Evolutionary conservation across 2,329 filamentous ascomycete genomes (phyloP).

Genomic region (Ascocoryne sarcoides): DNA sequence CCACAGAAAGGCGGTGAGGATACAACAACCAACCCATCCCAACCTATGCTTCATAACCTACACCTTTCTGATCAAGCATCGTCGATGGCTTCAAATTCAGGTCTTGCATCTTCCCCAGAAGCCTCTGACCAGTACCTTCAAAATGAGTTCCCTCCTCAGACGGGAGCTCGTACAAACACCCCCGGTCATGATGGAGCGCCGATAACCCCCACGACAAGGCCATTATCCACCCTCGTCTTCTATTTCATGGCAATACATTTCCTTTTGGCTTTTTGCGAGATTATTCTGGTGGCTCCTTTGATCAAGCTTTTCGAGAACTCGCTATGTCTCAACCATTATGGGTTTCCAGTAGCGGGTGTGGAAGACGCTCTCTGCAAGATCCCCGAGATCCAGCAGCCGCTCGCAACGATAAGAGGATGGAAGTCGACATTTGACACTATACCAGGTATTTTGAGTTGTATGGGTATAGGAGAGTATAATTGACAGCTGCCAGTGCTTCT

Average conservation of each 20-base stretch:
- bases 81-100: too few species aligned
- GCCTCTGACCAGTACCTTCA: too few species aligned
- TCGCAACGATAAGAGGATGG: constrained; percentile 27
- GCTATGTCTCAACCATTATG: constrained; percentile 21
- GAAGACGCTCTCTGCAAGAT: constrained; percentile 22
- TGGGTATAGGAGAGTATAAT: background rate
- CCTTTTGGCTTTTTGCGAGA: constrained; percentile 24
- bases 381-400: constrained; percentile 19
- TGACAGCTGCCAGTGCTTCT: constrained; percentile 20
- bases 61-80: too few species aligned
- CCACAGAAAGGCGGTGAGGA: too few species aligned
- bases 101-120: too few species aligned
- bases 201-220: background rate
- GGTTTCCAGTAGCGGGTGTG: constrained; percentile 16
- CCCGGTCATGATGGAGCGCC: too few species aligned
- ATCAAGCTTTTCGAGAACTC: constrained; percentile 26
- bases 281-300: constrained; percentile 24
- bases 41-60: too few species aligned
- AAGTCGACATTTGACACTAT: constrained; percentile 25
- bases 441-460: constrained; percentile 16
- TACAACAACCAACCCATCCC: too few species aligned
- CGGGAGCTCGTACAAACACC: too few species aligned
- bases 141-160: too few species aligned
- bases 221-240: constrained; percentile 11
- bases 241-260: constrained; percentile 28